Conservation (phyloP, 2,329 filamentous ascomycete genomes). For the Podosphaera xanthii region DNA sequence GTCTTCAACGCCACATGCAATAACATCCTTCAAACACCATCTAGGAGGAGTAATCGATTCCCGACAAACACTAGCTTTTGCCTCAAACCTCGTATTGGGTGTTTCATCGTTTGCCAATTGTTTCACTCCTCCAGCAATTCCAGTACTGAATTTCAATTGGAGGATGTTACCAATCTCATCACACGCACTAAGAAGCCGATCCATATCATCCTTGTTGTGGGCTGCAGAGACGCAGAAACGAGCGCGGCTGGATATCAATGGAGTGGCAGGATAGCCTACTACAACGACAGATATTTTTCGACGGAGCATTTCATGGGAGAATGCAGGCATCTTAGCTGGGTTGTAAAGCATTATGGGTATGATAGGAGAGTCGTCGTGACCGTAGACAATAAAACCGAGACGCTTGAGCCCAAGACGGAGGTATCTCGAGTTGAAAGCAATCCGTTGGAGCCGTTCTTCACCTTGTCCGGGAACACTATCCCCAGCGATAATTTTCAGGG, state of each 20-base stretch:
- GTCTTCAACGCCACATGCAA: slow-evolving; percentile 45
- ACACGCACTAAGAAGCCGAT: slow-evolving; percentile 69
- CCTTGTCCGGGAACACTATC: slow-evolving; percentile 78
- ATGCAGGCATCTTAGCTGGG: slow-evolving; percentile 96
- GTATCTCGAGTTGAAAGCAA: slow-evolving; percentile 96
- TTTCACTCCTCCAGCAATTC: slow-evolving; percentile 69
- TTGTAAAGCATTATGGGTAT: slow-evolving; percentile 89
- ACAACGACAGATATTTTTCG: slow-evolving; percentile 96
- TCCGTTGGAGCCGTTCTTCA: slow-evolving; percentile 80
- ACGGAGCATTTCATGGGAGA: slow-evolving; percentile 95
- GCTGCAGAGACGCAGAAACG: slow-evolving; percentile 90
- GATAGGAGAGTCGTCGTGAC: slow-evolving; percentile 93
- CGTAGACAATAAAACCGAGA: slow-evolving; percentile 87
- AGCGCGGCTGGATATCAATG: slow-evolving; percentile 79
- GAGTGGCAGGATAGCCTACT: slow-evolving; percentile 90
- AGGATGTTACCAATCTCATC: slow-evolving; percentile 81
- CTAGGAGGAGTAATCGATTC: slow-evolving; percentile 32
- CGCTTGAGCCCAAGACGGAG: slow-evolving; percentile 94
- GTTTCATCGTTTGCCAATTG: slow-evolving; percentile 50
- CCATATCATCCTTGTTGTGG: slow-evolving; percentile 95
- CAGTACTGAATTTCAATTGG: slow-evolving; percentile 92
- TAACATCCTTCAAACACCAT: slow-evolving; percentile 50
- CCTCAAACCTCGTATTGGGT: slow-evolving; percentile 47
- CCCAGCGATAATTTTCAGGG: slow-evolving; percentile 71
- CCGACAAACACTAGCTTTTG: slow-evolving; percentile 29